phyloP scores from a whole-genome alignment of 2,329 filamentous ascomycete species.

The Fusarium clavum region DNA sequence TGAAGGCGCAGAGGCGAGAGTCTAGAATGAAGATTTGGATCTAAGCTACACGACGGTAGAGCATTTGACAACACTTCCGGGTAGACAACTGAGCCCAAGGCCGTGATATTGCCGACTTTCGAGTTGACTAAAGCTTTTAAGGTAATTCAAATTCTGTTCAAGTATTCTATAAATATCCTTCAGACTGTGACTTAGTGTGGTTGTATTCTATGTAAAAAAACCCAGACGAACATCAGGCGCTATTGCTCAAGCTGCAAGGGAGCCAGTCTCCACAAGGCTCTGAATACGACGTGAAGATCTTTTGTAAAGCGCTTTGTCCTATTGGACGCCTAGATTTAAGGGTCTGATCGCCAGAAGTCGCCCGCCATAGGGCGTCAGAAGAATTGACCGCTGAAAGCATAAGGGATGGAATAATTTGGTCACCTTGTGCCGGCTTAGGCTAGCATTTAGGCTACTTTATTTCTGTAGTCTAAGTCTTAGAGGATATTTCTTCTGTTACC shows the following conservation, averaged over 20 bases:
- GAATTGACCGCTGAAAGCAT: too few species aligned
- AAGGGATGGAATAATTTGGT: too few species aligned
- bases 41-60: not conserved
- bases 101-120: not conserved
- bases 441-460: too few species aligned
- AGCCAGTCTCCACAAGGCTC: not conserved
- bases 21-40: not conserved
- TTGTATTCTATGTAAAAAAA: not conserved
- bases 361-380: too few species aligned
- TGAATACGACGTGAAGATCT: not conserved
- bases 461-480: too few species aligned
- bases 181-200: fast-evolving
- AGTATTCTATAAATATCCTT: not conserved
- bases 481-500: too few species aligned
- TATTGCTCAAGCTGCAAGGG: not conserved
- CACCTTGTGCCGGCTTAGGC: too few species aligned
- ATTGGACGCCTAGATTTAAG: not conserved
- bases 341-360: not conserved
- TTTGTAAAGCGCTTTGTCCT: not conserved
- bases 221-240: not conserved
- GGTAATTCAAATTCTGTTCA: not conserved
- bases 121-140: not conserved
- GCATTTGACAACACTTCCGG: not conserved
- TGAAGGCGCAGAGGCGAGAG: not conserved
- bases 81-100: not conserved